phyloP scores from a whole-genome alignment of 2,329 filamentous ascomycete genomes.

The Hypoxylon sp. region DNA sequence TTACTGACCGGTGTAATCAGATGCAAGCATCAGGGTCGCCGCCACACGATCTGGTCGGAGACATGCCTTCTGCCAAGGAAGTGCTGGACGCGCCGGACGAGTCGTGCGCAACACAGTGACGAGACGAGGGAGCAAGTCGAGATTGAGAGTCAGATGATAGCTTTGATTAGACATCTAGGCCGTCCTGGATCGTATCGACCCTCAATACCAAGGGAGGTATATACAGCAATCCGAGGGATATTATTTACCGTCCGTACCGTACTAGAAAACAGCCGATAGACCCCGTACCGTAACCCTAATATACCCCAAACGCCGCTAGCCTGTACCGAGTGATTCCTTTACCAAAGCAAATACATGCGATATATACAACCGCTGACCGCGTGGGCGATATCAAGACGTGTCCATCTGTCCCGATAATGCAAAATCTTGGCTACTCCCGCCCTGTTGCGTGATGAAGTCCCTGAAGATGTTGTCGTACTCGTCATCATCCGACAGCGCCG shows the following conservation, averaged over 20 bases:
- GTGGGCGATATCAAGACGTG: slow-evolving; percentile 48
- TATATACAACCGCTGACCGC: slow-evolving; percentile 9
- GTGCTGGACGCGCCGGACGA: slow-evolving; percentile 68
- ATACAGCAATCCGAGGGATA: slow-evolving; percentile 31
- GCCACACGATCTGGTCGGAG: slow-evolving; percentile 87
- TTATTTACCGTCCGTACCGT: slow-evolving; percentile 12
- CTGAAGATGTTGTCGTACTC: slow-evolving; percentile 72
- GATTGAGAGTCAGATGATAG: slow-evolving; percentile 4
- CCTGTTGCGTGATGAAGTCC: slow-evolving; percentile 63
- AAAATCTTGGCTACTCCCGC: slow-evolving; percentile 36
- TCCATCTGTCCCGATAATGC: slow-evolving; percentile 55
- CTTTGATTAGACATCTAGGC: slow-evolving; percentile 39
- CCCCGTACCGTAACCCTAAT: slow-evolving; percentile 27
- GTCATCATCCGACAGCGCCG: slow-evolving; percentile 60
- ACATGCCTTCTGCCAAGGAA: slow-evolving; percentile 85
- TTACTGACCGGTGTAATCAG: slow-evolving; percentile 54
- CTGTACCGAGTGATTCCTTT: slow-evolving; percentile 25
- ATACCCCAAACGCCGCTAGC: slow-evolving; percentile 35
- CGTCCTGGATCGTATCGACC: slow-evolving; percentile 23
- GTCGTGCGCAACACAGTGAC: slow-evolving; percentile 68
- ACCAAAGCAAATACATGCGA: slow-evolving; percentile 17
- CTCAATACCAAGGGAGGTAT: slow-evolving; percentile 28
- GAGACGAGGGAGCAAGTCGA: slow-evolving; percentile 38
- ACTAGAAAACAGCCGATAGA: slow-evolving; percentile 27
- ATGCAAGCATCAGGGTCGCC: slow-evolving; percentile 97